Percentiles rank a stretch among this genome's conserved stretches.
Conservation (phyloP, 306 rosid species). For the Myrica gale region DNA sequence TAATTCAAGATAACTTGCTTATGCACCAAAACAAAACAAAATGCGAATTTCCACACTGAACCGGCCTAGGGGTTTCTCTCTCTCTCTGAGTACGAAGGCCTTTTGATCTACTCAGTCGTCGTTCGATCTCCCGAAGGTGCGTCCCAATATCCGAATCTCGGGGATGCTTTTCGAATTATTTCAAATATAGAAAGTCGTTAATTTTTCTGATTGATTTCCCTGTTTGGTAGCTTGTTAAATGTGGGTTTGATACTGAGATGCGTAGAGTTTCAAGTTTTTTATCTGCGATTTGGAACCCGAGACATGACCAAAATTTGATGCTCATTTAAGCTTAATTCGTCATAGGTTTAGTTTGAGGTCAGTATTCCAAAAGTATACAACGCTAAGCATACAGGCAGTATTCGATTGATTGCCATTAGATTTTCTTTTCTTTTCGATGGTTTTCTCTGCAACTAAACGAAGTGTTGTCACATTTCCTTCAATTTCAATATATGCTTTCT, state of each 20-base stretch:
- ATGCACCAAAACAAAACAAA: neutral
- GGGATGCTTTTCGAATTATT: no score
- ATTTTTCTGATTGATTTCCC: neutral
- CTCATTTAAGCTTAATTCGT: neutral
- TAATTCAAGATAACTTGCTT: neutral
- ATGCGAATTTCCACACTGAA: neutral
- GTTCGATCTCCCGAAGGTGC: neutral
- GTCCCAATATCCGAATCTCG: neutral
- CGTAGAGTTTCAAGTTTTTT: neutral
- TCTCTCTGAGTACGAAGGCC: neutral
- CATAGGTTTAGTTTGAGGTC: neutral
- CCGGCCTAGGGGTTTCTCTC: neutral
- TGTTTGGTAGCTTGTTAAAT: neutral
- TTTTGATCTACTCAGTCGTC: neutral
- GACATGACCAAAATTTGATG: neutral
- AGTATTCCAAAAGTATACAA: neutral
- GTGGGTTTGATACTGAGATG: neutral
- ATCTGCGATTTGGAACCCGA: no score
- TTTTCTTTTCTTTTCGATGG: neutral
- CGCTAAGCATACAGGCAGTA: neutral
- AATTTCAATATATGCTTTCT: neutral
- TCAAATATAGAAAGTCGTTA: neutral
- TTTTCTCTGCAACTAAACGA: neutral
- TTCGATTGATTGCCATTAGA: neutral
- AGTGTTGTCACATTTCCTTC: neutral